Conservation (phyloP, 2,329 filamentous ascomycete genomes). For the Coccinonectria pachysandricola region DNA sequence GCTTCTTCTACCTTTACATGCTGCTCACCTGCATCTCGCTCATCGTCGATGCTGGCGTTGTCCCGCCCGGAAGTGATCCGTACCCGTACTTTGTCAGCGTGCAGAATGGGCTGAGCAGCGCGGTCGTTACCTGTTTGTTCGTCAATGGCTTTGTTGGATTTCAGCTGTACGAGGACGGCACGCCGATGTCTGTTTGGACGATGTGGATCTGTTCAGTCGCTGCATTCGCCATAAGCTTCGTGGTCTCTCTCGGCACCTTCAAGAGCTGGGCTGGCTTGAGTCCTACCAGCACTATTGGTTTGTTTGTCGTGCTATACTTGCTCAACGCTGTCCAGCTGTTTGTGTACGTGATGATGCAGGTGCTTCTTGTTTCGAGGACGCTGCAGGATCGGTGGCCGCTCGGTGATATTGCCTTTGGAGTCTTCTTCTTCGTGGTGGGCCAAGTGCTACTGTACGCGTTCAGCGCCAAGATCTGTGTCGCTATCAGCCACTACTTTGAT, state of each 20-base stretch:
- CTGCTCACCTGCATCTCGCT: constrained; percentile 80
- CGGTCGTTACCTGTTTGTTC: constrained; percentile 77
- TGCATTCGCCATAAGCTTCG: constrained; percentile 79
- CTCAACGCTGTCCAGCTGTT: constrained; percentile 80
- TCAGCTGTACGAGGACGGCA: constrained; percentile 96
- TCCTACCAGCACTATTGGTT: constrained; percentile 74
- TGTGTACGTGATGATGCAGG: constrained; percentile 78
- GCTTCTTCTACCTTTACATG: constrained; percentile 97
- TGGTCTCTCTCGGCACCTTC: constrained; percentile 85
- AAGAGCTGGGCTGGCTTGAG: constrained; percentile 79
- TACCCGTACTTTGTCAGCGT: constrained; percentile 88
- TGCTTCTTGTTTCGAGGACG: constrained; percentile 79
- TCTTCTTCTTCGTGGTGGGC: constrained; percentile 83
- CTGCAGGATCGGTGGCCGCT: constrained; percentile 93
- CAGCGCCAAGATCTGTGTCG: constrained; percentile 72
- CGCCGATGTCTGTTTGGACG: constrained; percentile 86
- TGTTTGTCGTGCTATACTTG: constrained; percentile 88
- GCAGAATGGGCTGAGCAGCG: constrained; percentile 76
- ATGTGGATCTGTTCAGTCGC: constrained; percentile 65
- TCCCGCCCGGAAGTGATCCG: constrained; percentile 67
- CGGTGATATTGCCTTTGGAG: constrained; percentile 80
- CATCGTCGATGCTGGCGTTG: constrained; percentile 83
- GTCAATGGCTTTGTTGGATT: constrained; percentile 99
- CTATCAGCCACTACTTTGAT: constrained; percentile 84
- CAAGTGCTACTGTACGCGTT: constrained; percentile 91